phyloP scores from a whole-genome alignment of 805 yeast species.

The Nakazawaea holstii region DNA sequence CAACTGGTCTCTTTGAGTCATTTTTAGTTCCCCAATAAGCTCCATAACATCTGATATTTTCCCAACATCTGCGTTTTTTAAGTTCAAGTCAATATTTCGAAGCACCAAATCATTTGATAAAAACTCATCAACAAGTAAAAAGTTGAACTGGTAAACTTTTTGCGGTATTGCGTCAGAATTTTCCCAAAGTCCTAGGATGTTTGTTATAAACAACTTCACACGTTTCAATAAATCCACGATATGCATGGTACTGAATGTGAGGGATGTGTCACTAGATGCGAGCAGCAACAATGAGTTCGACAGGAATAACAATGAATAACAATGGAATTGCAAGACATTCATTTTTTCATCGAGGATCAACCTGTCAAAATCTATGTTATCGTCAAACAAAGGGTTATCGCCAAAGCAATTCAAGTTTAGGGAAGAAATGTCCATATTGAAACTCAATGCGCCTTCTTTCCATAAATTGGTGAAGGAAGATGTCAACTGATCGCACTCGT shows the following conservation, averaged over 20 bases:
- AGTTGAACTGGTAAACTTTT: conserved; percentile 35
- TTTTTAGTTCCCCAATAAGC: conserved; percentile 42
- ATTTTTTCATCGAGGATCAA: conserved; percentile 14
- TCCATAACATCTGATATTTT: conserved; percentile 23
- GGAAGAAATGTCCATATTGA: not conserved
- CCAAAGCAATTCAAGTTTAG: conserved; percentile 1
- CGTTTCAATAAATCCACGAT: conserved; percentile 24
- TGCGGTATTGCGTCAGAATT: conserved; percentile 15
- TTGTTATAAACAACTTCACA: conserved; percentile 33
- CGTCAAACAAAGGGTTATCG: not conserved
- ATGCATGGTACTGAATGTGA: conserved; percentile 23
- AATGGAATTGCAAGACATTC: conserved; percentile 30
- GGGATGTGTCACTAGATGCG: conserved; percentile 22
- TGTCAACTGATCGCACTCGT: conserved; percentile 42
- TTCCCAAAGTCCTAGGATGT: conserved; percentile 21
- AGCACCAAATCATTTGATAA: conserved; percentile 19
- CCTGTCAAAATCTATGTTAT: conserved; percentile 4
- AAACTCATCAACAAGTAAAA: conserved; percentile 35
- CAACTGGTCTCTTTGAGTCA: conserved; percentile 42
- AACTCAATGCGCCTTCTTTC: conserved; percentile 1
- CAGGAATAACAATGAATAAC: conserved; percentile 30
- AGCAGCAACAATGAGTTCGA: conserved; percentile 19
- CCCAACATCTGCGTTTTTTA: conserved; percentile 9
- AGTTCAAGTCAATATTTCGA: conserved; percentile 14
- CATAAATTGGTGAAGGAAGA: conserved; percentile 19